Evolutionary conservation across 1,139 yeast species (phyloP).

Genomic region (Taphrina pruni): DNA sequence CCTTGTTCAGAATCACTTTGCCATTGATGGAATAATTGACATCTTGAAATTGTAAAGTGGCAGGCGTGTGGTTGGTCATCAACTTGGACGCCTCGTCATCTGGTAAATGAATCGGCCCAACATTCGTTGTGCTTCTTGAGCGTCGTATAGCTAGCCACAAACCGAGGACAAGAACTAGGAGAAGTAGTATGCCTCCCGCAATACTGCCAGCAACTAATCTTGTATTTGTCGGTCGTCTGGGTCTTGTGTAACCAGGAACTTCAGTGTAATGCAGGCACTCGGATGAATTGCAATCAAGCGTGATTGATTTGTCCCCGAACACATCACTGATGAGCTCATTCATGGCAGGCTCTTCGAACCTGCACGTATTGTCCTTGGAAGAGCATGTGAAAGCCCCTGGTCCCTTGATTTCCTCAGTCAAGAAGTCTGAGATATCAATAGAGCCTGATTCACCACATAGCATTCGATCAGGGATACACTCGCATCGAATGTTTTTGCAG

Average conservation of each 20-base stretch:
- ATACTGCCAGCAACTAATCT: conserved; percentile 61
- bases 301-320: conserved; percentile 89
- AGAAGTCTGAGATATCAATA: conserved; percentile 89
- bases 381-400: conserved; percentile 93
- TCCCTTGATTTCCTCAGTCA: conserved; percentile 85
- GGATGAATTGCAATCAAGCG: conserved; percentile 77
- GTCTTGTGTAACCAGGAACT: conserved; percentile 83
- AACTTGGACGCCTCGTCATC: conserved; percentile 52
- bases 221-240: conserved; percentile 62
- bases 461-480: conserved; percentile 90
- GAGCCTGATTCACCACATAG: conserved; percentile 93
- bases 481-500: conserved; percentile 77
- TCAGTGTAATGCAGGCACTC: conserved; percentile 93
- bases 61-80: conserved; percentile 66
- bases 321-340: conserved; percentile 85
- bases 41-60: conserved; percentile 75
- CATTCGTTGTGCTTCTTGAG: conserved; percentile 48
- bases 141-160: conserved; percentile 52
- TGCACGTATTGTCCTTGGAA: conserved; percentile 64
- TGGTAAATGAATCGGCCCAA: conserved; percentile 51
- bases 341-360: conserved; percentile 94
- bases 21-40: conserved; percentile 68
- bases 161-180: conserved; percentile 54
- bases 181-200: conserved; percentile 56
- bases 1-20: conserved; percentile 61